Conservation (phyloP, 495 filamentous ascomycete species). For the Apodospora peruviana region DNA sequence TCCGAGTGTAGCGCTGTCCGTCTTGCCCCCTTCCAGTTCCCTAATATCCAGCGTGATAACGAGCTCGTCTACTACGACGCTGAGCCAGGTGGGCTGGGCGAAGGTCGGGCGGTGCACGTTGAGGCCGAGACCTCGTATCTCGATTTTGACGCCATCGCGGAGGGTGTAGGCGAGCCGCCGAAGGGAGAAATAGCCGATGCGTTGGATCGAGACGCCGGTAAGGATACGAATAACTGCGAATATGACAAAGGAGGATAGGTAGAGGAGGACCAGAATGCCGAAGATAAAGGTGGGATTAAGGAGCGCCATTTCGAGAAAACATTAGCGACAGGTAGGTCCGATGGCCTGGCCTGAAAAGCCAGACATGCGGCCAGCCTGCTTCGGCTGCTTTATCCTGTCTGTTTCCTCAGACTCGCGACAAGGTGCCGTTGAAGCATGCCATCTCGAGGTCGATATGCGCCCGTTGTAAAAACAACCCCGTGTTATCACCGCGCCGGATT, state of each 20-base stretch:
- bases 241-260: conserved; percentile 85
- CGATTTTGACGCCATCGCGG: conserved; percentile 78
- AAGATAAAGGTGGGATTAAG: conserved; percentile 72
- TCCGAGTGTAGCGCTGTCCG: conserved; percentile 15
- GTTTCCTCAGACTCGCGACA: conserved; percentile 2
- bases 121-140: conserved; percentile 83
- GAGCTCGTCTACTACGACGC: conserved; percentile 77
- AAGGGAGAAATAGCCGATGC: conserved; percentile 85
- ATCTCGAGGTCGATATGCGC: not conserved
- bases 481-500: not conserved
- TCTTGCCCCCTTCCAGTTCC: conserved; percentile 47
- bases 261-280: conserved; percentile 75
- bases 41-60: conserved; percentile 76
- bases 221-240: conserved; percentile 90
- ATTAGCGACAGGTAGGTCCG: conserved; percentile 14
- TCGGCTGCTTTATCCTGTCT: not conserved
- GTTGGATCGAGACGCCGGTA: conserved; percentile 93
- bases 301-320: conserved; percentile 38
- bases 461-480: not conserved
- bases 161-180: conserved; percentile 84
- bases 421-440: conserved; percentile 2
- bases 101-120: conserved; percentile 90
- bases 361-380: not conserved
- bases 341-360: conserved; percentile 2
- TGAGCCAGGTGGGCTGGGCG: conserved; percentile 94